phyloP scores from a whole-genome alignment of 2,329 filamentous ascomycete genomes.

The Colletotrichum sp. region DNA sequence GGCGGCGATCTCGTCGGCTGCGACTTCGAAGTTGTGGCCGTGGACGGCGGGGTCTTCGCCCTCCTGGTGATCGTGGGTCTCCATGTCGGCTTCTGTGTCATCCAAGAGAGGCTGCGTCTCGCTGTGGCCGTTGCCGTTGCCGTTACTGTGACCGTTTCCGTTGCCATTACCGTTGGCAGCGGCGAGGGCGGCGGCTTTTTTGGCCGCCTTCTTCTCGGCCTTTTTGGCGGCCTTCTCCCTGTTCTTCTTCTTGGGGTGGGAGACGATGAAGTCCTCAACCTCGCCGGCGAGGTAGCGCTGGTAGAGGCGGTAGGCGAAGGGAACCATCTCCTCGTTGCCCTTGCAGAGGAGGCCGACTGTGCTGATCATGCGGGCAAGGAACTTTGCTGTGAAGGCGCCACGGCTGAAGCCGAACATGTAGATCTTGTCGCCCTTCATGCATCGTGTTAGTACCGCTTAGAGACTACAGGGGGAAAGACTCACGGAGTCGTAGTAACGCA shows the following conservation, averaged over 20 bases:
- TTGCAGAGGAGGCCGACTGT: constrained; percentile 53
- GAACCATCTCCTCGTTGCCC: constrained; percentile 59
- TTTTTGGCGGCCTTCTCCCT: constrained; percentile 20
- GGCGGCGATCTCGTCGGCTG: constrained; percentile 38
- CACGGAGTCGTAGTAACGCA: constrained; percentile 53
- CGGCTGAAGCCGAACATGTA: constrained; percentile 61
- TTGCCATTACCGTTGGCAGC: not conserved
- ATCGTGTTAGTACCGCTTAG: not conserved
- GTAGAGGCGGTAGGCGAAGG: constrained; percentile 52
- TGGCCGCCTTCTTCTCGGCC: constrained; percentile 14
- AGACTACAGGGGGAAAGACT: too few relatives aligned
- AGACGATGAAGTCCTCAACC: constrained; percentile 33
- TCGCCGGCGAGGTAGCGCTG: constrained; percentile 45
- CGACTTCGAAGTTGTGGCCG: constrained; percentile 26
- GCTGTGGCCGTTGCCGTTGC: not conserved
- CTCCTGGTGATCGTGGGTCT: constrained; percentile 24
- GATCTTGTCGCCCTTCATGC: constrained; percentile 47
- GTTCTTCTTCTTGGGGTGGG: constrained; percentile 21
- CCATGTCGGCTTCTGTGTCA: constrained; percentile 23
- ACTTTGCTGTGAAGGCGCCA: constrained; percentile 58
- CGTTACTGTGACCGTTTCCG: not conserved
- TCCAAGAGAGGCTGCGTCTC: constrained; percentile 18
- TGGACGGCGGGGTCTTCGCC: constrained; percentile 23
- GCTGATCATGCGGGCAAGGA: constrained; percentile 56
- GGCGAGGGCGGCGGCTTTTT: not conserved